Evolutionary conservation across 2,329 filamentous ascomycete species (phyloP).

Genomic region (Neoarthrinium moseri): DNA sequence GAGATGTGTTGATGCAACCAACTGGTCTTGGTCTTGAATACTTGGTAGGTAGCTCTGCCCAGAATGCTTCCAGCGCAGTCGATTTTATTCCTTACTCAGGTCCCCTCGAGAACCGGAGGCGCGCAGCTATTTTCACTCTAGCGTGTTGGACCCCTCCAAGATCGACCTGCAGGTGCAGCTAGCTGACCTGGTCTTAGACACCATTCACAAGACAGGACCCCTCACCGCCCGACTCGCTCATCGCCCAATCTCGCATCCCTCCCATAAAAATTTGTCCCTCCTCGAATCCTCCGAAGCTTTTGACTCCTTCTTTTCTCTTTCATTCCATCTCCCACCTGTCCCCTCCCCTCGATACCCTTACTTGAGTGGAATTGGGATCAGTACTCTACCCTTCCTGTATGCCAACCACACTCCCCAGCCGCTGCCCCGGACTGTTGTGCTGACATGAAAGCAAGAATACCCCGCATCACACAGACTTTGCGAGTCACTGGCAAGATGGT

Average conservation of each 20-base stretch:
- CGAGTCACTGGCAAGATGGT: constrained; percentile 51
- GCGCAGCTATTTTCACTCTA: no score
- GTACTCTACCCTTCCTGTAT: constrained; percentile 24
- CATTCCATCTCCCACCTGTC: constrained; percentile 8
- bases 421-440: neutral
- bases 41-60: no score
- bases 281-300: constrained; percentile 5
- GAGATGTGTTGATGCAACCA: no score
- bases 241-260: constrained; percentile 7
- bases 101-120: no score
- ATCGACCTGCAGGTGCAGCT: neutral
- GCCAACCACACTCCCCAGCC: constrained; percentile 10
- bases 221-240: constrained; percentile 13
- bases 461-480: constrained; percentile 12
- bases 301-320: constrained; percentile 11
- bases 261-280: constrained; percentile 9
- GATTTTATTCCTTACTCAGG: no score
- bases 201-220: neutral
- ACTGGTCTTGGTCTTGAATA: no score
- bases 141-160: neutral
- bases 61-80: no score
- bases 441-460: neutral
- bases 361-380: constrained; percentile 23
- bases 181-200: neutral
- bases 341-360: neutral